phyloP scores from a whole-genome alignment of 202 grass and related monocot species.

The Eragrostis tef region DNA sequence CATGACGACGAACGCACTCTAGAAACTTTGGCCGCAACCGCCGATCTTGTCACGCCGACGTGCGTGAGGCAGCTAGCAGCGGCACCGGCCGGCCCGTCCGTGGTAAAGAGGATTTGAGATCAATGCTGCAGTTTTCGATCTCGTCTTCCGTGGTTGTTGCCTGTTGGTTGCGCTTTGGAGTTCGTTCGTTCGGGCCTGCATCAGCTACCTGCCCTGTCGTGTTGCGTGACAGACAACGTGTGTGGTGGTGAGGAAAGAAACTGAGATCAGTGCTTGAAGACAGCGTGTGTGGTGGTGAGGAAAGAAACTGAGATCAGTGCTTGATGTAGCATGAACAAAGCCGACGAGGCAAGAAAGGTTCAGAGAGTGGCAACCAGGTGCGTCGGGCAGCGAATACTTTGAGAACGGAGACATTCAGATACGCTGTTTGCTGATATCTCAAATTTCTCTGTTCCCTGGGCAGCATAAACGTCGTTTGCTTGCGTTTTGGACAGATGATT shows the following conservation, averaged over 20 bases:
- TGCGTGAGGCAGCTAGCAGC: too few species aligned
- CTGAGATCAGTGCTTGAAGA: not conserved
- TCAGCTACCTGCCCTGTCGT: not conserved
- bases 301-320: not conserved
- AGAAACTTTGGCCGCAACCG: not conserved
- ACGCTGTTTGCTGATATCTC: not conserved
- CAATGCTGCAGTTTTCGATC: not conserved
- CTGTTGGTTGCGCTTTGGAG: slow-evolving; percentile 2
- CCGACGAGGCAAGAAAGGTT: not conserved
- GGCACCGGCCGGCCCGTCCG: not conserved
- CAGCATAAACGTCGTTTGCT: not conserved
- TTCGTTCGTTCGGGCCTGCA: not conserved
- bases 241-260: not conserved
- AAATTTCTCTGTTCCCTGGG: not conserved
- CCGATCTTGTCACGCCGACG: not conserved
- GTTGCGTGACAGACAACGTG: not conserved
- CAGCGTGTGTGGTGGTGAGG: not conserved
- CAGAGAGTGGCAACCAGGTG: not conserved
- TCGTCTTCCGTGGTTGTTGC: not conserved
- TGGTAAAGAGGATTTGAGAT: slow-evolving; percentile 24
- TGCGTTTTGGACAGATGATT: not conserved
- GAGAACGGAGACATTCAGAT: not conserved
- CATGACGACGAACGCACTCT: not conserved
- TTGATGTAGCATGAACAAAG: not conserved
- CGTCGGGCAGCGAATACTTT: not conserved